These are phyloP conservation scores for Penicillium robsamsonii DNA, from an alignment of 495 filamentous ascomycete genomes.

Conservation along the genomic window DNA sequence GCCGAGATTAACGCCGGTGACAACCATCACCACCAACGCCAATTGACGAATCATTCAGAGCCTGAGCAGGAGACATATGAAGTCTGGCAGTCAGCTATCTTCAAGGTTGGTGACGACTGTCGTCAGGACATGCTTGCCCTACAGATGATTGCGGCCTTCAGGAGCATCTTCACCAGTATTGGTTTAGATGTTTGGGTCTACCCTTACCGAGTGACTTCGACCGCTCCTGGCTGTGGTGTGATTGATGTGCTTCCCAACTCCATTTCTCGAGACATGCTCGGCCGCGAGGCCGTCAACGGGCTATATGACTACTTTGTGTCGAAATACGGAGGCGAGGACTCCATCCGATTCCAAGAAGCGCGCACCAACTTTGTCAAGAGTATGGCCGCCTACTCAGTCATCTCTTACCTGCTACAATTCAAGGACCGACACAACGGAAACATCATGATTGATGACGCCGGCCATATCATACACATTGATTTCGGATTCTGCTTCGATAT, in stretches of 20 bases:
- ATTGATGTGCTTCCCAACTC: slow-evolving; percentile 97
- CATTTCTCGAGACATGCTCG: slow-evolving; percentile 97
- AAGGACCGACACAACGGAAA: slow-evolving; percentile 99
- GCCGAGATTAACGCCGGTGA: slow-evolving; percentile 11
- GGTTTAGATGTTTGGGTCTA: slow-evolving; percentile 96
- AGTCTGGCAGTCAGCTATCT: slow-evolving; percentile 98
- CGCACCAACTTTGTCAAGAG: slow-evolving; percentile 98
- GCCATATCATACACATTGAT: slow-evolving; percentile 98
- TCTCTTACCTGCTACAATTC: slow-evolving; percentile 95
- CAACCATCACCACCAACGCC: slow-evolving; percentile 46
- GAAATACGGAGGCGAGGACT: slow-evolving; percentile 95
- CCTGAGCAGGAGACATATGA: slow-evolving; percentile 62
- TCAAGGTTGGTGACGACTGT: slow-evolving; percentile 99
- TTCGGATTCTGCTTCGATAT: slow-evolving; percentile 99
- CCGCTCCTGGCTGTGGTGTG: slow-evolving; percentile 94
- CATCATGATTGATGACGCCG: slow-evolving; percentile 97
- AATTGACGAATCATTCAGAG: slow-evolving; percentile 49
- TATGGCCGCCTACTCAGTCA: slow-evolving; percentile 99
- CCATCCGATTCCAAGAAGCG: slow-evolving; percentile 89
- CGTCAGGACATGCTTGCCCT: slow-evolving; percentile 94
- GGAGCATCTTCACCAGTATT: slow-evolving; percentile 89
- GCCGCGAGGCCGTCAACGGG: slow-evolving; percentile 94
- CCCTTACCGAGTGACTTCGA: slow-evolving; percentile 97
- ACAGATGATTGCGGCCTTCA: slow-evolving; percentile 97
- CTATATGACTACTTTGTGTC: slow-evolving; percentile 97